Conservation (phyloP, 352 stramenopile genomes). For the Saprolegnia parasitica region DNA sequence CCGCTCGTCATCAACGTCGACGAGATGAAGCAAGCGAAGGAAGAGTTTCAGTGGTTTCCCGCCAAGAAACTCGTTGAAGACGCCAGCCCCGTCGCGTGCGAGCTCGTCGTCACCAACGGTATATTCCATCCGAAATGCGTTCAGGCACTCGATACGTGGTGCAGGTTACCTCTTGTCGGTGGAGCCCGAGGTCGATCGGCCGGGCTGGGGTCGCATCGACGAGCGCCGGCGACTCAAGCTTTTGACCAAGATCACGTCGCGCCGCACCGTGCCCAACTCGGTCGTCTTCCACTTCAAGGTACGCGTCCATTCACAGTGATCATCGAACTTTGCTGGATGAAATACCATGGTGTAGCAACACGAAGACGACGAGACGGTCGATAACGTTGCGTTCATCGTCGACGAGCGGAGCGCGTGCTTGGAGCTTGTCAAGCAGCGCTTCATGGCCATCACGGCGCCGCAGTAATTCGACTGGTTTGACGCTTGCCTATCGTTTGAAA, state of each 20-base stretch:
- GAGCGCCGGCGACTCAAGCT: conserved; percentile 49
- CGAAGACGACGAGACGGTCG: conserved; percentile 20
- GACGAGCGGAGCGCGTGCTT: conserved; percentile 36
- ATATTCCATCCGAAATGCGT: conserved; percentile 38
- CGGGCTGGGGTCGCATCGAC: conserved; percentile 43
- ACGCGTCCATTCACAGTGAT: conserved; percentile 21
- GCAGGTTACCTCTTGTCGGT: conserved; percentile 28
- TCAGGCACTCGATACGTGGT: too few species aligned
- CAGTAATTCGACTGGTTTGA: too few species aligned
- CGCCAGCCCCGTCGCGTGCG: conserved; percentile 44
- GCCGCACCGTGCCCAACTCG: conserved; percentile 52
- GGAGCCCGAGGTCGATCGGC: conserved; percentile 33
- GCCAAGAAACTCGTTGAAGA: conserved; percentile 29
- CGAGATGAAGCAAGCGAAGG: conserved; percentile 24
- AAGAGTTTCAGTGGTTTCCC: conserved; percentile 24
- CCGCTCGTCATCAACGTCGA: conserved; percentile 26
- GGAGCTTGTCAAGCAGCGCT: conserved; percentile 39
- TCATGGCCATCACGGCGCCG: conserved; percentile 20
- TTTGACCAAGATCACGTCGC: conserved; percentile 51
- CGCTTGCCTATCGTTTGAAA: too few species aligned
- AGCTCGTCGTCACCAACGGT: conserved; percentile 65
- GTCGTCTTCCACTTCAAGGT: conserved; percentile 78
- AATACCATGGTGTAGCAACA: conserved; percentile 6
- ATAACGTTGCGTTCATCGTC: conserved; percentile 38
- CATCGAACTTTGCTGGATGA: background rate